Evolutionary conservation across 2,329 filamentous ascomycete species (phyloP).

Genomic region (Penicillium sp.): DNA sequence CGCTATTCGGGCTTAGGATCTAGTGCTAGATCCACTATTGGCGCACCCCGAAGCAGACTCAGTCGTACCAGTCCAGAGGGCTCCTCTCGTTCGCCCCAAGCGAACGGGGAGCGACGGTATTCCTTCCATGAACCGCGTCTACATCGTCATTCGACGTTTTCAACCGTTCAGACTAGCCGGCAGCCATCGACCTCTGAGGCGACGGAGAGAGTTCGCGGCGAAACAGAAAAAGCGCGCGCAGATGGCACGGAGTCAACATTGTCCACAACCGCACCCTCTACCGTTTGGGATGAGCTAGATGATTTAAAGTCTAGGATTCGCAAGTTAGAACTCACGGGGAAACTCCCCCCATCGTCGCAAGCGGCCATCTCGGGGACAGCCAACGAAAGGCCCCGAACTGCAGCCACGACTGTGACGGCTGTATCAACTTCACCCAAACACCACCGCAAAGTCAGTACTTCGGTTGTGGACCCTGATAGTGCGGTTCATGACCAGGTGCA

Average conservation of each 20-base stretch:
- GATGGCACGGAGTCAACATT: slow-evolving; percentile 84
- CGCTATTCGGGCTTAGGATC: slow-evolving; percentile 38
- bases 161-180: slow-evolving; percentile 41
- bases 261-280: slow-evolving; percentile 87
- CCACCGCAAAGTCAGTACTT: slow-evolving; percentile 55
- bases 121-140: slow-evolving; percentile 39
- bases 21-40: slow-evolving; percentile 42
- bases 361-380: slow-evolving; percentile 75
- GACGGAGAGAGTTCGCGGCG: slow-evolving; percentile 38
- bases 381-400: slow-evolving; percentile 84
- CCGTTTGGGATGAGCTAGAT: slow-evolving; percentile 96
- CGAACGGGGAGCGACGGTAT: slow-evolving; percentile 34
- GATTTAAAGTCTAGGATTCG: slow-evolving; percentile 93
- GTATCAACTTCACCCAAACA: slow-evolving; percentile 88
- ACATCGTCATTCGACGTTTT: slow-evolving; percentile 40
- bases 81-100: slow-evolving; percentile 35
- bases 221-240: slow-evolving; percentile 39
- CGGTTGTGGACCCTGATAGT: slow-evolving; percentile 39
- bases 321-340: slow-evolving; percentile 86
- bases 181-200: slow-evolving; percentile 40
- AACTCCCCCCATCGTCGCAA: slow-evolving; percentile 79
- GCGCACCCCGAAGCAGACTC: slow-evolving; percentile 40
- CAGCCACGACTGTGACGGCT: slow-evolving; percentile 87
- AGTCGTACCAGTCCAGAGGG: slow-evolving; percentile 41
- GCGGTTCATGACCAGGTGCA: slow-evolving; percentile 63